Evolutionary conservation across 163 green algal genomes (phyloP), one percentile per base, ranked within the genome.

Genomic region (Coccomyxa subellipsoidea): DNA sequence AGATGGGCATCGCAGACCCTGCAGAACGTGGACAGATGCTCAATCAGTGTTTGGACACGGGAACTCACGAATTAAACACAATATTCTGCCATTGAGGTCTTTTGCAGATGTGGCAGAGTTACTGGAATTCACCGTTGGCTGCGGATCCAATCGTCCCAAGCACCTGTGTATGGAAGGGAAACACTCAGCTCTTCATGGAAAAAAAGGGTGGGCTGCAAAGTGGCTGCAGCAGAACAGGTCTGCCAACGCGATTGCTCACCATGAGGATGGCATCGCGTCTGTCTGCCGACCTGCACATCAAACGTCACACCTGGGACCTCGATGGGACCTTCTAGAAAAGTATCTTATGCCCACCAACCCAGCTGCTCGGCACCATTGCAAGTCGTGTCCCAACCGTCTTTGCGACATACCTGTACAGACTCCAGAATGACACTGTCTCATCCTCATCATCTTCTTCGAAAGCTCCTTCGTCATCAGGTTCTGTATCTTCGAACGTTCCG

Each of bases 1-100:
- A 95, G 0, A 94, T 69, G 0, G 92, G 92, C 38, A 94, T 53
- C 7, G 84, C 79, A 12, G 87, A 85, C 75, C 89, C 87, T 88
- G 84, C 66, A 80, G 5, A 31, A 9, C n/a, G 6, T 7, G 29
- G 29, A 38, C 18, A 69, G 37, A 37, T 80, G 21, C 29, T 32
- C 37, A 71, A n/a, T 80, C 37, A n/a, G 1, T 7, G 25, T 36
- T 6, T 10, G 38, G 29, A 38, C 38, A 69, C 5, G 32, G 37
- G 4, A 7, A 80, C 0, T 15, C 21, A 32, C 21, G 4, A 1
- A 10, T 10, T 35, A n/a, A 38, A n/a, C n/a, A n/a, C n/a, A n/a
- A n/a, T n/a, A n/a, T n/a, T n/a, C n/a, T n/a, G n/a, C n/a, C n/a
- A n/a, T n/a, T n/a, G n/a, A n/a, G n/a, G n/a, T n/a, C n/a, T n/a